phyloP scores from a whole-genome alignment of 805 yeast genomes.

The Helenozyma rhizophorensis region DNA sequence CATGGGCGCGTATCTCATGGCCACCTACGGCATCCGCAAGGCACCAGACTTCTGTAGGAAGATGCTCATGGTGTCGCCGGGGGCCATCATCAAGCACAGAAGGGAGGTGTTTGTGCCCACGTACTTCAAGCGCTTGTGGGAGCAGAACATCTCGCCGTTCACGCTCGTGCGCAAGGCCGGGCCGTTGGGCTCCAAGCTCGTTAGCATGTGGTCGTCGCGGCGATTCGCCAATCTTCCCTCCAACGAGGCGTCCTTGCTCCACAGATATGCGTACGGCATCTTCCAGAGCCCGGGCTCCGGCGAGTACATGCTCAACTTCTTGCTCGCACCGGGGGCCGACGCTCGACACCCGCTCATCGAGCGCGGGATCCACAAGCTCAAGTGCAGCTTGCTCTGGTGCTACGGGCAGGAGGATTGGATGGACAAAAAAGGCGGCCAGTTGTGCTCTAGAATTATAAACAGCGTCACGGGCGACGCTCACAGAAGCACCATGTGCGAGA shows the following conservation, averaged over 20 bases:
- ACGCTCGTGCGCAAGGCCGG: conserved; percentile 72
- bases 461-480: conserved; percentile 7
- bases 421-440: conserved; percentile 48
- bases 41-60: conserved; percentile 58
- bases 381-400: conserved; percentile 71
- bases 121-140: conserved; percentile 85
- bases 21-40: conserved; percentile 57
- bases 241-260: conserved; percentile 51
- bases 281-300: conserved; percentile 90
- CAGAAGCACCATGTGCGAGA: conserved; percentile 30
- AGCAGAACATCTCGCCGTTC: conserved; percentile 82
- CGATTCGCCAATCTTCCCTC: conserved; percentile 60
- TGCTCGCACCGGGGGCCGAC: conserved; percentile 86
- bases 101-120: conserved; percentile 51
- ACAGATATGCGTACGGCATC: conserved; percentile 75
- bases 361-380: conserved; percentile 45
- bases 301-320: conserved; percentile 81
- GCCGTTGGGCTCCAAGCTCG: conserved; percentile 77
- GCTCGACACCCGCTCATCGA: conserved; percentile 70
- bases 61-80: conserved; percentile 83
- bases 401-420: conserved; percentile 78
- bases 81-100: conserved; percentile 62
- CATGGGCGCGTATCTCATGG: conserved; percentile 83
- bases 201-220: conserved; percentile 85
- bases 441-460: conserved; percentile 33